Evolutionary conservation across 75 land plant species (phyloP).

Genomic region (Cunninghamia lanceolata): DNA sequence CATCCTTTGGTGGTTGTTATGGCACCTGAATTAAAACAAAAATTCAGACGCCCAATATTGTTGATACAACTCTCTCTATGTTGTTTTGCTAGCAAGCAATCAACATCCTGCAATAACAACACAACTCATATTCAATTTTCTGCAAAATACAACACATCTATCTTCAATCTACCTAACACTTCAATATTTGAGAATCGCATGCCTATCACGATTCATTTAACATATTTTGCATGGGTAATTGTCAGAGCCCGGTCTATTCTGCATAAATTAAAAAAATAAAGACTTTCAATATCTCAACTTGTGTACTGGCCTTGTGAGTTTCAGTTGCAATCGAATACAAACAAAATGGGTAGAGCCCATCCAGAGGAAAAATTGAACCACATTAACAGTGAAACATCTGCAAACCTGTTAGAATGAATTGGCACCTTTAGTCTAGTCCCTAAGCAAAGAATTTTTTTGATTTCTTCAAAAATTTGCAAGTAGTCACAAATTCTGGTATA

Average conservation of each 20-base stretch:
- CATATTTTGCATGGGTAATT: not conserved
- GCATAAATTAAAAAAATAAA: not conserved
- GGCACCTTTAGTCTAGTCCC: not conserved
- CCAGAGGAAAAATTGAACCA: not conserved
- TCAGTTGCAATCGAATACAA: not conserved
- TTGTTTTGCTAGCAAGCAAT: not conserved
- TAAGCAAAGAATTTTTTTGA: not conserved
- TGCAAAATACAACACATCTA: not conserved
- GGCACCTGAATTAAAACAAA: not conserved
- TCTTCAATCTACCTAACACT: not conserved
- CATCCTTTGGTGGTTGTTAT: not conserved
- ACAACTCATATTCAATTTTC: not conserved
- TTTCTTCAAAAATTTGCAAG: not conserved
- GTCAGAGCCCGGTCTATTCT: not conserved
- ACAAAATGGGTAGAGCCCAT: not conserved
- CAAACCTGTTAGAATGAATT: not conserved
- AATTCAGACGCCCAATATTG: not conserved
- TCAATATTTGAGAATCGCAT: not conserved
- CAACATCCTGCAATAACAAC: conserved; percentile 1
- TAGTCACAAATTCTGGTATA: not conserved
- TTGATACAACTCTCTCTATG: not conserved
- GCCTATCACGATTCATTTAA: not conserved
- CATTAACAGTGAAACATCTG: not conserved
- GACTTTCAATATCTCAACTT: too few relatives aligned
- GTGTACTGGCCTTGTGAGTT: not conserved